Percentiles rank a stretch among this genome's conserved stretches.
Conservation (phyloP, 768 basidiomycete species). For the Amanita fuliginea region DNA sequence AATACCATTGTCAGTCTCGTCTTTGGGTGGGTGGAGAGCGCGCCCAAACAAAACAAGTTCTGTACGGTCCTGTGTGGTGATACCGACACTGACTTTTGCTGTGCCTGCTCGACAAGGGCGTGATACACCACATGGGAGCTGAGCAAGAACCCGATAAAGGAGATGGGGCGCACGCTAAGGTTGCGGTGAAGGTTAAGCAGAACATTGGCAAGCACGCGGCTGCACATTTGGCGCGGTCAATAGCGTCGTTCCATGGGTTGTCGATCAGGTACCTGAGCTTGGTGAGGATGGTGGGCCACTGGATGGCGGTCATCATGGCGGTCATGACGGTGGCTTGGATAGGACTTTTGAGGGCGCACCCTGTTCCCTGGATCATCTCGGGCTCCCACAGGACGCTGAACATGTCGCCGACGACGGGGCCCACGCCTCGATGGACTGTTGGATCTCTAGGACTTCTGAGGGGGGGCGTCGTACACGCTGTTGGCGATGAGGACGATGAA, state of each 20-base stretch:
- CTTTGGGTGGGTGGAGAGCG: too few relatives aligned
- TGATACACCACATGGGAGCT: conserved; percentile 96
- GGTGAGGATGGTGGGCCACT: conserved; percentile 95
- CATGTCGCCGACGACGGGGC: conserved; percentile 93
- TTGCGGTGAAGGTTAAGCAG: conserved; percentile 80
- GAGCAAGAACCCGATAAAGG: conserved; percentile 92
- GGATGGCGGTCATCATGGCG: conserved; percentile 92
- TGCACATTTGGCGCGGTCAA: conserved; percentile 88
- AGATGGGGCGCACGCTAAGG: conserved; percentile 92
- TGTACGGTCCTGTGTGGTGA: conserved; percentile 92
- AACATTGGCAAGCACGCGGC: conserved; percentile 84
- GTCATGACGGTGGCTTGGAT: too few relatives aligned
- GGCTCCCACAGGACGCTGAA: conserved; percentile 98
- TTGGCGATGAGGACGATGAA: conserved; percentile 95
- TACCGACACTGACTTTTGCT: too few relatives aligned
- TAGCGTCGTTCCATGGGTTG: conserved; percentile 97
- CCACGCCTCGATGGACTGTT: conserved; percentile 88
- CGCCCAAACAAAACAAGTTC: conserved; percentile 89
- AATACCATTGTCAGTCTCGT: too few relatives aligned
- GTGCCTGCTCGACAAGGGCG: conserved; percentile 85
- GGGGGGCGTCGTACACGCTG: conserved; percentile 95
- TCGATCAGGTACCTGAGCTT: conserved; percentile 98
- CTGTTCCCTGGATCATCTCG: conserved; percentile 97
- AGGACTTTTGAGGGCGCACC: conserved; percentile 87
- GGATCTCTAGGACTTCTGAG: conserved; percentile 96